Base-by-base conservation (phyloP, 768 basidiomycete species). In the Clathrus columnatus region DNA sequence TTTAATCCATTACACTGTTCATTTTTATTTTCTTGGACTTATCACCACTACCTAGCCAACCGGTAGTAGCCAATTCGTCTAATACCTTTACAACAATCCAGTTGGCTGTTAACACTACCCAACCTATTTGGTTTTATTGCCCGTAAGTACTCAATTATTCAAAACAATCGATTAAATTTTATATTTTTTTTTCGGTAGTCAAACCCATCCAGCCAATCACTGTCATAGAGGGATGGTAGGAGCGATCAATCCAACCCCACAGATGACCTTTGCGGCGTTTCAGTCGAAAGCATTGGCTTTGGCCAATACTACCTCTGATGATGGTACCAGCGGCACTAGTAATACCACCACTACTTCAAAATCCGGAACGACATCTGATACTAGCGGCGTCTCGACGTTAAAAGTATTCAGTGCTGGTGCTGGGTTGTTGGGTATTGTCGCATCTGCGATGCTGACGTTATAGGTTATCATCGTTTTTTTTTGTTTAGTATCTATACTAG, bases 121-220 rank as follows among this genome's bases (percentile, higher is more conserved):
- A 55, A 23, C 36, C 79, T 18, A 76, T 82, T 54, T 82, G 75
- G 74, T 80, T 75, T 75, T 74, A 75, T 62, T 80, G 79, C 70
- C 78, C 45, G 27, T 26, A 79, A 58, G 53, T 47, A 3, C 26
- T 18, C 26, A 10, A 23, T 45, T 24, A 14, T 28, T 8, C 46
- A 7, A 14, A 14, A 18, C 20, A 11, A 2, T 14, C 7, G 11
- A 7, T 16, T 47, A 47, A 27, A 16, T 21, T 48, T 26, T 20
- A 26, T 24, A 14, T 46, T 24, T n/a, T 7, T 5, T 28, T 18
- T 5, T 41, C 18, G 26, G 28, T 45, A 28, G 11, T 28, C 65
- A 69, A 54, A 50, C 61, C 8, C 10, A 3, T 36, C 45, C 45
- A 2, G 10, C 17, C 2, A 41, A 28, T 2, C 79, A 81, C 62